Conservation (phyloP, 768 basidiomycete genomes). For the Royoungia palumana region DNA sequence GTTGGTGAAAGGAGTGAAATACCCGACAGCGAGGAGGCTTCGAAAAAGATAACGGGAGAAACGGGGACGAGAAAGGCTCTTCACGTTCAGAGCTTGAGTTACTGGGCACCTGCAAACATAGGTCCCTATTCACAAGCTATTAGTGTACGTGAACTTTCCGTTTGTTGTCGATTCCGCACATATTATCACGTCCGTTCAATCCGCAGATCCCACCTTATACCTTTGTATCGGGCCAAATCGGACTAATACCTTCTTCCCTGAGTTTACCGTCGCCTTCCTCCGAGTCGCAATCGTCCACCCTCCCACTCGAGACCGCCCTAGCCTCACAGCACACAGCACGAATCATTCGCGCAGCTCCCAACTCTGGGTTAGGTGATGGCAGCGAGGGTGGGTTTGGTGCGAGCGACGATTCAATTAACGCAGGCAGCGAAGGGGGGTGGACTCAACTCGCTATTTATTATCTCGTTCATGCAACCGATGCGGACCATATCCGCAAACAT, state of each 20-base stretch:
- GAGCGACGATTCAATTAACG: conserved; percentile 26
- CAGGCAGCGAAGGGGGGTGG: conserved; percentile 41
- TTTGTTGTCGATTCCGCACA: neutral
- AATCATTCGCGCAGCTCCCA: conserved; percentile 55
- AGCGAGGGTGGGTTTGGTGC: conserved; percentile 26
- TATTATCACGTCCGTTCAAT: neutral
- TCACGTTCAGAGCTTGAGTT: conserved; percentile 94
- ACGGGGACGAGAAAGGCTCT: conserved; percentile 56
- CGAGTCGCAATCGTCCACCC: conserved; percentile 29
- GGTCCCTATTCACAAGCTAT: conserved; percentile 97
- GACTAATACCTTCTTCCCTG: conserved; percentile 74
- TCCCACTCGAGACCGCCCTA: conserved; percentile 67
- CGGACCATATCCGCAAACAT: conserved; percentile 40
- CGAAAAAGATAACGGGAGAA: conserved; percentile 25
- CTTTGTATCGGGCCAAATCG: conserved; percentile 96
- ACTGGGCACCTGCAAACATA: conserved; percentile 99
- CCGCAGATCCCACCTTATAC: conserved; percentile 66
- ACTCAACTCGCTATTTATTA: conserved; percentile 70
- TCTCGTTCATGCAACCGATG: conserved; percentile 44
- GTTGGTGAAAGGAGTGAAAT: conserved; percentile 13
- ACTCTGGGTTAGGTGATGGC: conserved; percentile 35
- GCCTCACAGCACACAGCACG: conserved; percentile 77
- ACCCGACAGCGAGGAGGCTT: conserved; percentile 9
- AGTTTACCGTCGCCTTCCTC: conserved; percentile 57
- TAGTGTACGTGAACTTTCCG: conserved; percentile 46